Conservation (phyloP, 2,329 filamentous ascomycete genomes). For the Cladosporium sp. region DNA sequence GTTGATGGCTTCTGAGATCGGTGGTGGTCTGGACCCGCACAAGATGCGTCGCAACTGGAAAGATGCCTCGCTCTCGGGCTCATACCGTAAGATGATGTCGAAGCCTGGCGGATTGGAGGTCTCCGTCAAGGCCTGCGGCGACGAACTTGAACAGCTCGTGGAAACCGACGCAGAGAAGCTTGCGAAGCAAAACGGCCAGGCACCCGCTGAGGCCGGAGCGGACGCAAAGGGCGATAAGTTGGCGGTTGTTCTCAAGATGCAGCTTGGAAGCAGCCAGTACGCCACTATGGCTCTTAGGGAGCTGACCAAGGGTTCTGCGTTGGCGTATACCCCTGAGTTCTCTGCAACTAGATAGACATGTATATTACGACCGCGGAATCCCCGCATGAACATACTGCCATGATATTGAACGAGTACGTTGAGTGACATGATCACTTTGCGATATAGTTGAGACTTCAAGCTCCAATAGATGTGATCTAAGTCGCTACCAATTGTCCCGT, state of each 20-base stretch:
- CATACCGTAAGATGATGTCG: conserved; percentile 80
- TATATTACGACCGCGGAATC: neutral
- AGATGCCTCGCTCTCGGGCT: conserved; percentile 82
- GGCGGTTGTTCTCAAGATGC: conserved; percentile 67
- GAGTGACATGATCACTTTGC: too few species aligned
- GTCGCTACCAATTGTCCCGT: conserved; percentile 17
- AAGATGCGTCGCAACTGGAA: conserved; percentile 82
- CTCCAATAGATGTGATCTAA: too few species aligned
- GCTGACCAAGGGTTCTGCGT: conserved; percentile 63
- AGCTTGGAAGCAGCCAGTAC: conserved; percentile 74
- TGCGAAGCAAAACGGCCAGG: conserved; percentile 16
- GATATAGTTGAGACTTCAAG: too few species aligned
- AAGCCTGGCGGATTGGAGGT: conserved; percentile 61
- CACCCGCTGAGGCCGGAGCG: conserved; percentile 6
- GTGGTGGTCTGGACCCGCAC: conserved; percentile 74
- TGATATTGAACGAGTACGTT: too few species aligned
- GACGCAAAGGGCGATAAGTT: conserved; percentile 45
- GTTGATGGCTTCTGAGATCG: conserved; percentile 77
- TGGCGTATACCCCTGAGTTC: conserved; percentile 61
- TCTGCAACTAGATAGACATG: conserved; percentile 29
- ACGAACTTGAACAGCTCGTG: conserved; percentile 72
- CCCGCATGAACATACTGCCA: too few species aligned
- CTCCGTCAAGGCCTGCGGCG: conserved; percentile 64
- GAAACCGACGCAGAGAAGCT: conserved; percentile 77
- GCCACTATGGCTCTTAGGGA: conserved; percentile 79